Conservation (phyloP, 2,329 filamentous ascomycete species). For the Cladosporium sphaerospermum region DNA sequence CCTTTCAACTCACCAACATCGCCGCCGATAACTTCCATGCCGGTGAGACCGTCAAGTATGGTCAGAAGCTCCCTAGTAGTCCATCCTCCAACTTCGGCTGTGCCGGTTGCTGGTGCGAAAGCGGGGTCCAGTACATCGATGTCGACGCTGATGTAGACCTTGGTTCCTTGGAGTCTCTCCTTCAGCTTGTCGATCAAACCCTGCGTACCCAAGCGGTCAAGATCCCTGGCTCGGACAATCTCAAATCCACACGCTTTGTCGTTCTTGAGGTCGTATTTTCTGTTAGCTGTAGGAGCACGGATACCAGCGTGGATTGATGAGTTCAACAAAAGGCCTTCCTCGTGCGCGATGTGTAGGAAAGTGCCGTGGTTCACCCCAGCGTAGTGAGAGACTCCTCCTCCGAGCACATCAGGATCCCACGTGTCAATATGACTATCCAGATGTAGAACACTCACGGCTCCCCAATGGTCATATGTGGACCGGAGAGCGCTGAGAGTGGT, state of each 20-base stretch:
- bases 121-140: conserved; percentile 54
- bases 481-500: conserved; percentile 49
- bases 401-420: conserved; percentile 50
- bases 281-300: conserved; percentile 46
- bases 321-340: conserved; percentile 54
- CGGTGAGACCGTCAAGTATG: conserved; percentile 53
- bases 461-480: conserved; percentile 47
- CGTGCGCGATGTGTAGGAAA: conserved; percentile 56
- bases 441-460: conserved; percentile 51
- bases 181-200: conserved; percentile 46
- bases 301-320: conserved; percentile 58
- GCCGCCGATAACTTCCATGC: conserved; percentile 52
- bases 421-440: conserved; percentile 52
- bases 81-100: conserved; percentile 57
- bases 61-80: conserved; percentile 53
- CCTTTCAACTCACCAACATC: conserved; percentile 43
- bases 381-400: conserved; percentile 55
- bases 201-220: conserved; percentile 44
- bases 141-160: conserved; percentile 52
- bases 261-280: conserved; percentile 48
- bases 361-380: conserved; percentile 57
- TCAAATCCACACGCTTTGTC: conserved; percentile 55
- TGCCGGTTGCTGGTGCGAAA: conserved; percentile 50
- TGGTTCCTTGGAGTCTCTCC: conserved; percentile 45
- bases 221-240: conserved; percentile 50